Base-by-base conservation (phyloP, 768 basidiomycete genomes). In the Pisolithus microcarpus region DNA sequence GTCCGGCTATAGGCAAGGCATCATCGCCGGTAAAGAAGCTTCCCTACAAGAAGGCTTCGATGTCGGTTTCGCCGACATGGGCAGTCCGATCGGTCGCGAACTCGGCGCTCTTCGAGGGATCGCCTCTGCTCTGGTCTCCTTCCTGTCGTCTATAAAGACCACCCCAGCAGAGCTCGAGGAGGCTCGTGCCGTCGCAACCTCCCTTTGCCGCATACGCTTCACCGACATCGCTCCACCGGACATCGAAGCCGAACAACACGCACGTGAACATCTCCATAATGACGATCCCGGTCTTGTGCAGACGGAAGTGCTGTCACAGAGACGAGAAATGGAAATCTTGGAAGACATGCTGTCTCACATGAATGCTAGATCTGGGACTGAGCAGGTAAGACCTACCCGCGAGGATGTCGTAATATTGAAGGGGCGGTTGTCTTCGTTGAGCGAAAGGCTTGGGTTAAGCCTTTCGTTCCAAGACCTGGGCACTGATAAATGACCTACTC, bases 1-100 rank as follows among this genome's bases (percentile, higher is more conserved):
- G 95, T 82, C 82, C 16, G 95, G 95, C 2, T 97, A 97, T 62
- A 82, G 95, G n/a, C 94, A 97, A 69, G 95, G 95, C 6, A 95
- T 98, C 59, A 87, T 84, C 0, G 82, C 85, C 4, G 95, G 95
- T 3, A 98, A 97, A 65, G 87, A 94, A 64, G 74, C 78, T 0
- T 84, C 83, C 2, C 75, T 97, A 2, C 95, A 99, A 61, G 73
- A 82, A 55, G 95, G 95, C 0, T 98, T 99, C 61, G 91, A 99
- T 66, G 71, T 75, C 3, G 92, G 90, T 1, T 97, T 91, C 60
- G 82, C 83, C 1, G 65, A 69, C 13, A 71, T 81, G 9, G 90
- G 92, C 1, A 82, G 76, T 2, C 86, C 88, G 0, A 66, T 87
- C 15, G 91, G 93, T 0, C 79, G 84, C 23, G 77, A 87, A 53